Evolutionary conservation across 2,329 filamentous ascomycete species (phyloP), one percentile per base, ranked within the genome.

Genomic region (Microsporum ferrugineum): DNA sequence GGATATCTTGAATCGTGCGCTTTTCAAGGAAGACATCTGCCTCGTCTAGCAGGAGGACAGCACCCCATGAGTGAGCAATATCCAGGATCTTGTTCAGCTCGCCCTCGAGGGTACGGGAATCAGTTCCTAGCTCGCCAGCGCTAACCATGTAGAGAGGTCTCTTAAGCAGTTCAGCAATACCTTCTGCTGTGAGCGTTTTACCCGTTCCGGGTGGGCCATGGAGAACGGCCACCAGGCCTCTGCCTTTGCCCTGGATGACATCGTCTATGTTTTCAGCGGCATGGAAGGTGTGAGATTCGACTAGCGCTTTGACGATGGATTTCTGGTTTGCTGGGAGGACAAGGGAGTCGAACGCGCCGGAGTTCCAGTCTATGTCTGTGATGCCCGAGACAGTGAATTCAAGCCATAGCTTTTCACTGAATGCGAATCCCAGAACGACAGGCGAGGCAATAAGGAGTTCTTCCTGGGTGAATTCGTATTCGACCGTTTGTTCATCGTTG

Each of bases 381-480:
- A 96, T 82, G 0, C 86, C 85, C 0, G 87, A 88, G 23, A 96
- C 86, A 0, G 85, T 86, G 68, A 96, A 90, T 71, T 96, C 89
- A 0, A 95, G 81, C 91, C 91, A 96, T 7, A 89, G 79, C 75
- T 95, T 96, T 73, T 95, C 89, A 0, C 84, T 84, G 71, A 96
- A 95, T 0, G 89, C 84, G 68, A 95, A 96, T 0, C 91, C 91
- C 1, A 95, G 81, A 0, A 95, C 88, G 0, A 95, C 85, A 0
- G 91, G 88, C 1, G 88, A 92, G 1, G 90, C 86, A 57, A 95
- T 86, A 4, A 96, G 78, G 29, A 94, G 86, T 66, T 96, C 88
- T 64, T 95, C 89, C 57, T 94, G 88, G 0, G 82, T 88, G 71
- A 94, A 91, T 23, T 82, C 78, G 1, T 80, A 80, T 34, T 70